A percentile compares a stretch with the other conserved stretches of the same genome.
Conservation (phyloP, 2,329 filamentous ascomycete species). For the Neofusicoccum umdonicola region DNA sequence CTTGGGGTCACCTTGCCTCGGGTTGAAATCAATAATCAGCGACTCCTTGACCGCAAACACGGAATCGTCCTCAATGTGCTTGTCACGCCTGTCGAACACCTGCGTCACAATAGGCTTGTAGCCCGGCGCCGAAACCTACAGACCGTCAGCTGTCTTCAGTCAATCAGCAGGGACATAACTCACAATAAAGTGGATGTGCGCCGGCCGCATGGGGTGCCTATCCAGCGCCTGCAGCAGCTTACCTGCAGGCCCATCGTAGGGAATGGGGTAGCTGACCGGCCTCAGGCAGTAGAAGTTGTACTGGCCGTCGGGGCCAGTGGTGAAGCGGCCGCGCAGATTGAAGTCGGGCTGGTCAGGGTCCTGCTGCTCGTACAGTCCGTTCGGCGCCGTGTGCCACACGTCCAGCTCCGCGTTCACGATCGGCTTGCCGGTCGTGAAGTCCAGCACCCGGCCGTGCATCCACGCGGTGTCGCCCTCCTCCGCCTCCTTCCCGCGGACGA, state of each 20-base stretch:
- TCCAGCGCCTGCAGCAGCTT: conserved; percentile 59
- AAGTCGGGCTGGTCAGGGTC: conserved; percentile 67
- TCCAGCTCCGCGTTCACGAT: conserved; percentile 67
- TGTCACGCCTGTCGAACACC: conserved; percentile 68
- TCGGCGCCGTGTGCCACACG: conserved; percentile 77
- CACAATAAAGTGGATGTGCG: conserved; percentile 63
- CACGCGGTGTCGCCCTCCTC: conserved; percentile 54
- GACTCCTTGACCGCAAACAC: conserved; percentile 62
- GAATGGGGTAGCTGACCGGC: conserved; percentile 52
- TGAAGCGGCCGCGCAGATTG: conserved; percentile 72
- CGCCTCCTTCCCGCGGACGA: conserved; percentile 51
- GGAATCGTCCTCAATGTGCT: conserved; percentile 59
- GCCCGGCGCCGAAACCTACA: conserved; percentile 53
- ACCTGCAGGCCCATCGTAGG: conserved; percentile 58
- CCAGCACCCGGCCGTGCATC: conserved; percentile 63
- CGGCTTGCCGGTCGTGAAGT: conserved; percentile 61
- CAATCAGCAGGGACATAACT: conserved; percentile 25
- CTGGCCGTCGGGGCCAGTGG: conserved; percentile 62
- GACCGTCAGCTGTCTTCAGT: background rate
- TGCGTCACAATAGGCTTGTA: conserved; percentile 73
- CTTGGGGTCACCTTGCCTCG: conserved; percentile 50
- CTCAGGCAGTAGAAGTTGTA: conserved; percentile 52
- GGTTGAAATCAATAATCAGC: conserved; percentile 57
- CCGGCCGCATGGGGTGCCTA: conserved; percentile 60
- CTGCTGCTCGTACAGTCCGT: conserved; percentile 68